phyloP scores from a whole-genome alignment of 768 basidiomycete genomes.

The Phylloporus sp. region DNA sequence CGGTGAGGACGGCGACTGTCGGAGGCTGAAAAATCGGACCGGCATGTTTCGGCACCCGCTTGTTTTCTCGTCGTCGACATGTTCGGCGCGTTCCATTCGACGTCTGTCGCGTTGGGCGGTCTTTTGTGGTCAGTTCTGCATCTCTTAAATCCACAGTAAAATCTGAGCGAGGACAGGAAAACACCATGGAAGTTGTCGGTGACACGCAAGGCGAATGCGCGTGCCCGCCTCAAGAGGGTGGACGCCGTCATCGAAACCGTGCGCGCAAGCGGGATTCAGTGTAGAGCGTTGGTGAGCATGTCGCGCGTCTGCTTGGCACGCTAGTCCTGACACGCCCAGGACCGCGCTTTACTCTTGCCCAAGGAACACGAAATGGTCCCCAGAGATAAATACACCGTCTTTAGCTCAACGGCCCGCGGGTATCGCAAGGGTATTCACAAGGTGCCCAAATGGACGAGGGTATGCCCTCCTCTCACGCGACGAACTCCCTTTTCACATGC shows the following conservation, averaged over 20 bases:
- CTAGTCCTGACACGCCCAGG: conserved; percentile 37
- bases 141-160: neutral
- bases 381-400: conserved; percentile 93
- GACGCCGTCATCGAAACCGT: conserved; percentile 92
- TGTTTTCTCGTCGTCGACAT: conserved; percentile 36
- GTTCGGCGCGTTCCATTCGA: conserved; percentile 84
- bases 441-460: conserved; percentile 95
- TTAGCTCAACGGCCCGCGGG: conserved; percentile 59
- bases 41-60: conserved; percentile 21
- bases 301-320: neutral
- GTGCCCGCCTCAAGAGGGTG: conserved; percentile 84
- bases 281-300: conserved; percentile 63
- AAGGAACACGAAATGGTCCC: conserved; percentile 92
- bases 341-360: conserved; percentile 73
- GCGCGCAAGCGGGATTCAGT: conserved; percentile 73
- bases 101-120: conserved; percentile 63
- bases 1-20: conserved; percentile 6
- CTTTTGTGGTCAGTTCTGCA: conserved; percentile 65
- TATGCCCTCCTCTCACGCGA: conserved; percentile 34
- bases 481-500: conserved; percentile 6
- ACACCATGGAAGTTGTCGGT: conserved; percentile 87
- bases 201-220: conserved; percentile 89
- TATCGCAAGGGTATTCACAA: conserved; percentile 96
- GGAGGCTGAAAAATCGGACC: conserved; percentile 25
- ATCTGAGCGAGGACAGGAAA: conserved; percentile 59